These are phyloP conservation scores for Verticillium klebahnii DNA, from an alignment of 2,329 filamentous ascomycete species.

Conservation along the genomic window DNA sequence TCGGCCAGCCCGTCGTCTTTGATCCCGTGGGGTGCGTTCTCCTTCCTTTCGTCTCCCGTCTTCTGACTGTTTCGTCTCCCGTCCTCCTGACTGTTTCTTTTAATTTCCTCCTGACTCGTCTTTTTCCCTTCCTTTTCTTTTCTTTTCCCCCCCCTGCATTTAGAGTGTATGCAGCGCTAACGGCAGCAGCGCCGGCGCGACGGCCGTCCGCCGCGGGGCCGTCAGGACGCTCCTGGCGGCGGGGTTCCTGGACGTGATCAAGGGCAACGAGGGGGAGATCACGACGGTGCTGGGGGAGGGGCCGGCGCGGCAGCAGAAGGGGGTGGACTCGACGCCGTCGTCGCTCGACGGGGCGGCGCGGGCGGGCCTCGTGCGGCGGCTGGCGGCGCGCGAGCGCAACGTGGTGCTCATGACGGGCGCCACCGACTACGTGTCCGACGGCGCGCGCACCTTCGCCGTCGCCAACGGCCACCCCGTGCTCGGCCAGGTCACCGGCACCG, in stretches of 20 bases:
- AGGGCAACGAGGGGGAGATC: constrained; percentile 91
- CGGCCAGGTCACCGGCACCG: constrained; percentile 70
- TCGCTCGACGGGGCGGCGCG: constrained; percentile 42
- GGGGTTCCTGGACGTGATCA: constrained; percentile 83
- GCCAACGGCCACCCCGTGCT: constrained; percentile 73
- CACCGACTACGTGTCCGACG: constrained; percentile 75
- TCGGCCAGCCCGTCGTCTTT: constrained; percentile 70
- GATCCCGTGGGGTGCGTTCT: constrained; percentile 75
- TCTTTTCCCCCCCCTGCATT: neutral
- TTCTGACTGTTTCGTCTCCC: too few species aligned
- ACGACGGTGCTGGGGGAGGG: constrained; percentile 59
- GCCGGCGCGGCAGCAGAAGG: constrained; percentile 58
- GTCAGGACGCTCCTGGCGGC: constrained; percentile 65
- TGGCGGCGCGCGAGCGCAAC: constrained; percentile 65
- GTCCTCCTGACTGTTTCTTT: too few species aligned
- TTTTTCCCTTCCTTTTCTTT: neutral
- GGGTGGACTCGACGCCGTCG: constrained; percentile 73
- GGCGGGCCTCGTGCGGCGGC: constrained; percentile 55
- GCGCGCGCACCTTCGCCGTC: constrained; percentile 60
- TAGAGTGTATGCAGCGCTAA: neutral
- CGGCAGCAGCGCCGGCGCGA: constrained; percentile 9
- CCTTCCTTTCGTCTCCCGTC: neutral
- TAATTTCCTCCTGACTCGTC: too few species aligned
- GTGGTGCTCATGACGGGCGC: constrained; percentile 79
- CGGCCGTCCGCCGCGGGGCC: constrained; percentile 59